Base-by-base conservation (phyloP, 2,329 filamentous ascomycete genomes). In the Stagonosporopsis rhizophila region DNA sequence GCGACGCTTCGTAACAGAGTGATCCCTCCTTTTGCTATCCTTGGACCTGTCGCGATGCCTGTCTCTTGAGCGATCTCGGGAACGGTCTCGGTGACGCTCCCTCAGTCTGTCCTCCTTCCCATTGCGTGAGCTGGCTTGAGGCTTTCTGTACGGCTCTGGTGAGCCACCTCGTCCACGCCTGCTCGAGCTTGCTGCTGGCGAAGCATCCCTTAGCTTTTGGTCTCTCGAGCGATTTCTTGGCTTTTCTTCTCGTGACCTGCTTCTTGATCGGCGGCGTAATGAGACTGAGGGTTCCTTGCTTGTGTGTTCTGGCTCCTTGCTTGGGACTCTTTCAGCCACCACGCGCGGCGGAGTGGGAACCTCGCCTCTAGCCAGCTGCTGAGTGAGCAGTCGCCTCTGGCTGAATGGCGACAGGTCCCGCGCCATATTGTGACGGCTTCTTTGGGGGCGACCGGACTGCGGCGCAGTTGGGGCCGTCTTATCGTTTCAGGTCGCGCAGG, bases 371-470 rank as follows among this genome's bases (percentile, higher is more conserved):
- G 59, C 59, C 46, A 70, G 56, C 41, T 71, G 56, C 57, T 69
- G 61, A 27, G 66, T 74, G 53, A 74, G 51, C 39, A 72, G 64
- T 28, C 64, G 66, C 34, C 72, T 62, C 32, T 69, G 67, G 54
- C 72, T 74, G 59, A 65, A 72, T 20, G 70, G 70, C 35, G 72
- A 74, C 49, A 72, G 57, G 22, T 72, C 70, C 53, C 69, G 67
- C 27, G 64, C 56, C 66, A 69, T 69, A 49, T 23, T 56, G 30
- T n/a, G 38, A 28, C 53, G 30, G 38, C 42, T 20, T 32, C 19
- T 44, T 32, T 42, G 23, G 42, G 40, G 37, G 14, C 32, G 19
- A 38, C 19, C 14, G 44, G 22, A 47, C 3, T 44, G 38, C 30
- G 42, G 47, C 25, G 47, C 38, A 39, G 42, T 42, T 47, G 42